Evolutionary conservation across 2,329 filamentous ascomycete genomes (phyloP), one percentile per base, ranked within the genome.

Genomic region (Epichloe sp.): DNA sequence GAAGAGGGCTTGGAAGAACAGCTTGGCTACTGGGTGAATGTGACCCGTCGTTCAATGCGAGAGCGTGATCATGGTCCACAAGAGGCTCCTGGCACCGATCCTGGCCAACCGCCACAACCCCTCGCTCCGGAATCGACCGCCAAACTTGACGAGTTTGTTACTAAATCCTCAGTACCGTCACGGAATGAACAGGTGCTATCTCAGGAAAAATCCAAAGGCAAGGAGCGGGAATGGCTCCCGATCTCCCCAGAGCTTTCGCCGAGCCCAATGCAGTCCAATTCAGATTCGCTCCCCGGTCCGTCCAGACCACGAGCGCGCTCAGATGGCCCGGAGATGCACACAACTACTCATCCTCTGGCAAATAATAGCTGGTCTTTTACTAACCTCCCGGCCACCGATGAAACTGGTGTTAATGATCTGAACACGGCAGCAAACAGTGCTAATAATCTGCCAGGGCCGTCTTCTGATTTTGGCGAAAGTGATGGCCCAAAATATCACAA

Each of bases 311-410:
- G 80, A 43, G 71, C 80, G 31, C 68, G 72, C 47, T 82, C 80
- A 0, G 80, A 82, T 57, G 79, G 79, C 0, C 76, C 76, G 4
- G 68, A 68, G 43, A 60, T 63, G 5, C 67, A 66, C 4, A 65
- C 69, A 8, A 63, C 64, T 2, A 65, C 74, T 49, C 75, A 79
- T 48, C 74, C 76, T 0, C 61, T 83, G 15, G 79, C 72, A 1
- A 78, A 78, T 59, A 81, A 81, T 55, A 82, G 68, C 56, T 84
- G 80, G 80, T 74, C 73, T 0, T 83, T 82, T 56, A 67, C 70
- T 4, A 65, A 65, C 23, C 54, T 77, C 7, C 63, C 67, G 19
- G 48, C 58, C 11, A 54, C 62, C 38, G 50, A 52, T 4, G 46
- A 58, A n/a, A 37, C 44, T 15, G 53, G 57, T 12, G 41, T 57